Base-by-base conservation (phyloP, 1,139 yeast genomes). In the Blastobotrys capitulatus region DNA sequence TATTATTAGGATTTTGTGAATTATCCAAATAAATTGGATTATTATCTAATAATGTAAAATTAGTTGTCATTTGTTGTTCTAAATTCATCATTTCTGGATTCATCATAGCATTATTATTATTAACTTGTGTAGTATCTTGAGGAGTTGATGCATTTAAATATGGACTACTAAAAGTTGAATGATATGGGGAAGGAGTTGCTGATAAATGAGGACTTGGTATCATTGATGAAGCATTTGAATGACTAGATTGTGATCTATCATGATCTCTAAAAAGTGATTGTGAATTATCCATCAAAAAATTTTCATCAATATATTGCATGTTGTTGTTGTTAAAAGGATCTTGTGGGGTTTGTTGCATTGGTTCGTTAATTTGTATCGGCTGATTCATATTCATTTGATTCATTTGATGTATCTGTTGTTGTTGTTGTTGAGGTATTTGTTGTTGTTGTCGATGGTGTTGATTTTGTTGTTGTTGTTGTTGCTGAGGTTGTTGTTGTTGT, bases 1-100 rank as follows among this genome's bases (percentile, higher is more conserved):
- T 26, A 10, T 37, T 46, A 6, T 10, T 3, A 6, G 32, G n/a
- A 12, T 10, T 13, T 12, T 41, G 25, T n/a, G 16, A 13, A 41
- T 26, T 37, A 43, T 44, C 47, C 48, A 48, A 20, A 40, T 35
- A 44, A 8, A 39, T 35, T 25, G 48, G 46, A 20, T 41, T 42
- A 16, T 40, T 39, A 34, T 55, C 59, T 16, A 52, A 38, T 19
- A 57, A 45, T n/a, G 51, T 52, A 46, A 57, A 56, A 36, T 55
- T 54, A 31, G 54, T 47, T n/a, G 59, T 57, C 49, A 57, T 31
- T 31, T 56, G 59, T 25, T 57, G 59, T 34, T 54, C 55, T 43
- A 57, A 47, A 37, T 43, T 47, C 10, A 50, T 31, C 41, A 54
- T 45, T 13, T 55, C 58, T 41, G 32, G 43, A 37, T 47, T 32